Percentiles rank a stretch among this genome's conserved stretches.
These are phyloP conservation scores for Epichloe gansuensis DNA, from an alignment of 2,329 filamentous ascomycete genomes.

Conservation along the genomic window DNA sequence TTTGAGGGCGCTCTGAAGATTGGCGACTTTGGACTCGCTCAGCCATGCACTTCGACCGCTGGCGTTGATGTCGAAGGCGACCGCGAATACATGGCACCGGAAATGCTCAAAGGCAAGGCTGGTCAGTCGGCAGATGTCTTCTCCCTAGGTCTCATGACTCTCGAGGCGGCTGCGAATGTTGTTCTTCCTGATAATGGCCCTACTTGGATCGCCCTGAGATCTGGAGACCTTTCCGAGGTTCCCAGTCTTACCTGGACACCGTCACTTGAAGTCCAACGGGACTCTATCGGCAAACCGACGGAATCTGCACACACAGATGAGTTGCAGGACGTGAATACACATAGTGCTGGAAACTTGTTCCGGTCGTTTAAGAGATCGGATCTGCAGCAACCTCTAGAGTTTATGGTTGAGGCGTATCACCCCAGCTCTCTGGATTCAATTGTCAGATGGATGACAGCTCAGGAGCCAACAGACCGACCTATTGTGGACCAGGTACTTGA, in stretches of 20 bases:
- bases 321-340: slow-evolving; percentile 19
- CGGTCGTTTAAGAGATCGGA: slow-evolving; percentile 37
- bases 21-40: slow-evolving; percentile 75
- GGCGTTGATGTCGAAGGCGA: slow-evolving; percentile 87
- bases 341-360: slow-evolving; percentile 26
- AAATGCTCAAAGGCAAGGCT: slow-evolving; percentile 75
- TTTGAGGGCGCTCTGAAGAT: slow-evolving; percentile 77
- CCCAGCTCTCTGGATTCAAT: slow-evolving; percentile 69
- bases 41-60: slow-evolving; percentile 60
- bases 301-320: slow-evolving; percentile 23
- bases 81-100: slow-evolving; percentile 89
- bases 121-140: slow-evolving; percentile 92
- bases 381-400: slow-evolving; percentile 56
- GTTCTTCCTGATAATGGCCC: slow-evolving; percentile 85
- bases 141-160: slow-evolving; percentile 83
- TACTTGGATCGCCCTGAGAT: slow-evolving; percentile 80
- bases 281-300: slow-evolving; percentile 46
- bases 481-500: slow-evolving; percentile 60
- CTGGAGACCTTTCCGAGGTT: slow-evolving; percentile 79
- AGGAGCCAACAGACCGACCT: slow-evolving; percentile 61
- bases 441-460: slow-evolving; percentile 78
- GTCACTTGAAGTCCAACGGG: slow-evolving; percentile 57
- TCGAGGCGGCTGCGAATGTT: slow-evolving; percentile 91
- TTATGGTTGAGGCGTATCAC: slow-evolving; percentile 73
- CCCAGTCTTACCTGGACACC: slow-evolving; percentile 77